These are phyloP conservation scores for Daldinia sp. DNA, from an alignment of 2,329 filamentous ascomycete genomes.

Conservation along the genomic window DNA sequence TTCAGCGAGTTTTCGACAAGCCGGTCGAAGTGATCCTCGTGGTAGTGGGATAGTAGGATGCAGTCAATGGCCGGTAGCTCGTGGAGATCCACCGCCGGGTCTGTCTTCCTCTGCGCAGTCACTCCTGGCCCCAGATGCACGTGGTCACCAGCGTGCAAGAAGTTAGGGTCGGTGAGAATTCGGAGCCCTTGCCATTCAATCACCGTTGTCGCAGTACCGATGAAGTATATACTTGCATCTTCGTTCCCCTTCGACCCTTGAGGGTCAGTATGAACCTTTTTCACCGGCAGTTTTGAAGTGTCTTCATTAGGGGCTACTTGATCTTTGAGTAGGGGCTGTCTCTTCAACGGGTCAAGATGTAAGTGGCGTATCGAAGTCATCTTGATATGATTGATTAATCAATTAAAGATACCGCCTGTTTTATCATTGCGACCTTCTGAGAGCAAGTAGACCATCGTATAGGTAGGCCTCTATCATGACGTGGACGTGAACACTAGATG, in stretches of 20 bases:
- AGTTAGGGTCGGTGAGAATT: slow-evolving; percentile 72
- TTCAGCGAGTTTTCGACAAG: slow-evolving; percentile 55
- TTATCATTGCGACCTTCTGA: slow-evolving; percentile 1
- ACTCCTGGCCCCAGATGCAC: slow-evolving; percentile 75
- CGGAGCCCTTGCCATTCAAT: slow-evolving; percentile 65
- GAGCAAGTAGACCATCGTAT: slow-evolving; percentile 2
- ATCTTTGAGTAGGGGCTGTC: slow-evolving; percentile 50
- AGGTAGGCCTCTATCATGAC: slow-evolving; percentile 22
- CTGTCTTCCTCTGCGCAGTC: slow-evolving; percentile 64
- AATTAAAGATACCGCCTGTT: background rate
- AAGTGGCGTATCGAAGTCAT: slow-evolving; percentile 46
- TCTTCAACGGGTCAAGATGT: slow-evolving; percentile 45
- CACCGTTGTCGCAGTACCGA: slow-evolving; percentile 68
- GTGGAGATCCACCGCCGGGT: slow-evolving; percentile 71
- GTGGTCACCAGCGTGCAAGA: slow-evolving; percentile 74
- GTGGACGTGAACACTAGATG: slow-evolving; percentile 31
- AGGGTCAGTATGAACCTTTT: slow-evolving; percentile 47
- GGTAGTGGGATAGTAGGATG: slow-evolving; percentile 73
- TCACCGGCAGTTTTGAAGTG: slow-evolving; percentile 40
- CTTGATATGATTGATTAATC: background rate
- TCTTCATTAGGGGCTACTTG: slow-evolving; percentile 40
- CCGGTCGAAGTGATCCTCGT: slow-evolving; percentile 63
- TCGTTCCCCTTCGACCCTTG: slow-evolving; percentile 43
- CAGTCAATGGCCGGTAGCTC: slow-evolving; percentile 70
- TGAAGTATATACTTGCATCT: slow-evolving; percentile 64